These are phyloP conservation scores for Arthrobotrys entomopaga DNA, from an alignment of 2,329 filamentous ascomycete species.

Conservation along the genomic window DNA sequence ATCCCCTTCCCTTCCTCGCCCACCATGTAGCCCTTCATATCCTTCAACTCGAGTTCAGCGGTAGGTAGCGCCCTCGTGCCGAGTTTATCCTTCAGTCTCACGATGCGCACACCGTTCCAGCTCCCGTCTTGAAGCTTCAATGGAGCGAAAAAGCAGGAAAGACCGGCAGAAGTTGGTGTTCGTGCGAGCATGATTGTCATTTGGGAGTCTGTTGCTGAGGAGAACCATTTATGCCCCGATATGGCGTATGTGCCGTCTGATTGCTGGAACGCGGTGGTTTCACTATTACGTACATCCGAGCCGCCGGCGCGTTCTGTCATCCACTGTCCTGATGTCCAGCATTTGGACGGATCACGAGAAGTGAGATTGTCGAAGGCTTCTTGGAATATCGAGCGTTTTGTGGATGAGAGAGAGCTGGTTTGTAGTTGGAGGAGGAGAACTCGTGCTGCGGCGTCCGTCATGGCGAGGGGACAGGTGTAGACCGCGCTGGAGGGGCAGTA, in stretches of 20 bases:
- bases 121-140: slow-evolving; percentile 66
- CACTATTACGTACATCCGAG: slow-evolving; percentile 74
- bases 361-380: slow-evolving; percentile 68
- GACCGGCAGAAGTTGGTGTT: slow-evolving; percentile 65
- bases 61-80: slow-evolving; percentile 77
- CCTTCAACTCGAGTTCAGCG: slow-evolving; percentile 74
- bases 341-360: slow-evolving; percentile 65
- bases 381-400: slow-evolving; percentile 63
- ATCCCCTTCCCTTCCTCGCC: slow-evolving; percentile 74
- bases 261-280: slow-evolving; percentile 68
- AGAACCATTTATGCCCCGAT: slow-evolving; percentile 78
- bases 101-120: slow-evolving; percentile 75
- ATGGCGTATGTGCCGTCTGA: slow-evolving; percentile 71
- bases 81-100: slow-evolving; percentile 77
- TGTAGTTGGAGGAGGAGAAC: slow-evolving; percentile 42
- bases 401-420: slow-evolving; percentile 26
- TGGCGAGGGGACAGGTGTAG: slow-evolving; percentile 73
- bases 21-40: slow-evolving; percentile 73
- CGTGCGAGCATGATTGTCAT: slow-evolving; percentile 74
- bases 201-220: slow-evolving; percentile 72
- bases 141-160: slow-evolving; percentile 74
- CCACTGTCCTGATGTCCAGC: slow-evolving; percentile 81
- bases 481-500: slow-evolving; percentile 71
- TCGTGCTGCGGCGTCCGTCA: slow-evolving; percentile 62
- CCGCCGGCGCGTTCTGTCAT: slow-evolving; percentile 78